Conservation (phyloP, 345 rosid species). For the Bruguiera parviflora region DNA sequence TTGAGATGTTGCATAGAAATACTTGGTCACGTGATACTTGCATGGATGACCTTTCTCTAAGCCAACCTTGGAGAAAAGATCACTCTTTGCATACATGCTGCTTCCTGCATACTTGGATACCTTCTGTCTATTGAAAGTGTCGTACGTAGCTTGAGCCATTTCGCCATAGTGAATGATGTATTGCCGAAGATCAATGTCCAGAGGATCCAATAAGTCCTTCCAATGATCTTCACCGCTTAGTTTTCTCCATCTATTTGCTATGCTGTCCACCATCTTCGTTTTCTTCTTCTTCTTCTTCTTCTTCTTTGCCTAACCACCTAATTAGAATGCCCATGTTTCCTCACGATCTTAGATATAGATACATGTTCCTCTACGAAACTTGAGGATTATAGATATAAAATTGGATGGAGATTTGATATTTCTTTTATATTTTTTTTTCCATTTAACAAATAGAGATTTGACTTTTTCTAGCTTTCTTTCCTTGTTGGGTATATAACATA, state of each 20-base stretch:
- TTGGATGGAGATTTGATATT: not conserved
- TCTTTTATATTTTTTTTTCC: too few relatives aligned
- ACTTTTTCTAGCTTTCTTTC: not conserved
- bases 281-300: slow-evolving; percentile 25
- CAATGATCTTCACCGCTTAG: slow-evolving; percentile 64
- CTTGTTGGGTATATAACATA: not conserved
- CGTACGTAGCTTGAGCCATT: slow-evolving; percentile 77
- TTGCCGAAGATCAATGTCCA: slow-evolving; percentile 64
- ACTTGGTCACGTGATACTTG: slow-evolving; percentile 65
- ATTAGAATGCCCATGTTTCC: not conserved
- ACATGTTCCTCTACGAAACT: not conserved
- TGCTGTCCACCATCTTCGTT: slow-evolving; percentile 6
- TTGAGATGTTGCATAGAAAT: slow-evolving; percentile 64
- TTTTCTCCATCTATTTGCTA: slow-evolving; percentile 57
- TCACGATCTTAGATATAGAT: not conserved
- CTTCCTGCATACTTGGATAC: slow-evolving; percentile 59
- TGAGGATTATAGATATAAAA: too few relatives aligned
- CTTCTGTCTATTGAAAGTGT: slow-evolving; percentile 55
- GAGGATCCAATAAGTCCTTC: slow-evolving; percentile 62
- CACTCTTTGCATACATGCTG: slow-evolving; percentile 46
- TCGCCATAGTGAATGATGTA: slow-evolving; percentile 76
- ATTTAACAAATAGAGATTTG: not conserved
- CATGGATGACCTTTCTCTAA: slow-evolving; percentile 51
- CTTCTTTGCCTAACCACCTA: slow-evolving; percentile 21
- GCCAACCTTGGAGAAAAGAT: slow-evolving; percentile 57